Percentiles rank a stretch among this genome's conserved stretches.
phyloP scores from a whole-genome alignment of 2,329 filamentous ascomycete species.

The Trichophyton mentagrophytes region DNA sequence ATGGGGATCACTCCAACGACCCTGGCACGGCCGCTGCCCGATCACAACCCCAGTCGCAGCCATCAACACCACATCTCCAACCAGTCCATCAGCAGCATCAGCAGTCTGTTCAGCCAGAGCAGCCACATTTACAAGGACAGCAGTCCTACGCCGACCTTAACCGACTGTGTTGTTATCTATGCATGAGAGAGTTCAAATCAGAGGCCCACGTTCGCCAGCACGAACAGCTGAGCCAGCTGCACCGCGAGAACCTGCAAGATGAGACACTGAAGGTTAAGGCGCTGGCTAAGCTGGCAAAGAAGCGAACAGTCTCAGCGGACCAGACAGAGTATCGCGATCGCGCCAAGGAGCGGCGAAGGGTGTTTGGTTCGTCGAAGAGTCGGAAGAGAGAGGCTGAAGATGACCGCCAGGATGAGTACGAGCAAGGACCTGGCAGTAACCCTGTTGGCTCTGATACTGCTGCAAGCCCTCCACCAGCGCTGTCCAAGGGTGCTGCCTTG shows the following conservation, averaged over 20 bases:
- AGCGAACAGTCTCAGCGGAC: constrained; percentile 22
- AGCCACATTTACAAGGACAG: constrained; percentile 24
- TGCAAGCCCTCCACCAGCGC: constrained; percentile 17
- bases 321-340: constrained; percentile 36
- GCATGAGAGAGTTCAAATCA: constrained; percentile 45
- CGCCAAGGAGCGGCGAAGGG: constrained; percentile 33
- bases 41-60: constrained; percentile 12
- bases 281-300: constrained; percentile 31
- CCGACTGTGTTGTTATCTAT: constrained; percentile 49
- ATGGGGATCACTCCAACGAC: constrained; percentile 10
- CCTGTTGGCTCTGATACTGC: constrained; percentile 4
- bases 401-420: constrained; percentile 9
- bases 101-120: constrained; percentile 13
- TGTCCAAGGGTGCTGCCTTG: constrained; percentile 39
- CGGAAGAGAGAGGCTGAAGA: constrained; percentile 23
- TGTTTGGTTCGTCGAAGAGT: constrained; percentile 29
- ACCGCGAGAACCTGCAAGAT: constrained; percentile 43
- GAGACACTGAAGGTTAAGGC: constrained; percentile 34
- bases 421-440: constrained; percentile 3
- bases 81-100: constrained; percentile 19
- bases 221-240: constrained; percentile 45
- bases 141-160: constrained; percentile 50
- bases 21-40: not conserved
- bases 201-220: constrained; percentile 46
- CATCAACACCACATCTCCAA: constrained; percentile 3